Percentiles rank a stretch among this genome's conserved stretches.
Conservation (phyloP, 2,329 filamentous ascomycete species). For the Aspergillaceae sp. region DNA sequence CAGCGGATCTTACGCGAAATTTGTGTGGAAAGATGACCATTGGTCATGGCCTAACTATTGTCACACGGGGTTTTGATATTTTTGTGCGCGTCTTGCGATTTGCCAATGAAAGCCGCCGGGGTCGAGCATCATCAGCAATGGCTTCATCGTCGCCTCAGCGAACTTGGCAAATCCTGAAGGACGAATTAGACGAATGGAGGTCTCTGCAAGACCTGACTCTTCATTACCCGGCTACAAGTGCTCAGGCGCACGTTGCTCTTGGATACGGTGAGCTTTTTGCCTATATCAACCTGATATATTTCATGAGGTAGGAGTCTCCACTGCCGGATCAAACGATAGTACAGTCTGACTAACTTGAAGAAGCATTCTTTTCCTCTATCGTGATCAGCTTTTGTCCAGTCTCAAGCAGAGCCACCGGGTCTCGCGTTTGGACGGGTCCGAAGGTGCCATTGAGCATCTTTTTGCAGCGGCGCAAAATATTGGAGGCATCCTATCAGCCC, state of each 20-base stretch:
- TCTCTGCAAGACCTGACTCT: slow-evolving; percentile 26
- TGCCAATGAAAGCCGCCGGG: slow-evolving; percentile 28
- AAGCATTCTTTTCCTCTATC: slow-evolving; percentile 28
- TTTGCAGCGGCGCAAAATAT: slow-evolving; percentile 28
- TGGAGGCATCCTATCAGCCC: slow-evolving; percentile 19
- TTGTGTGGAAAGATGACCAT: slow-evolving; percentile 21
- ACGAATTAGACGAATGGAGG: slow-evolving; percentile 29
- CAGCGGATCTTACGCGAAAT: slow-evolving; percentile 18
- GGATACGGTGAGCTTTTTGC: slow-evolving; percentile 30
- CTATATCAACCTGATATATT: slow-evolving; percentile 31
- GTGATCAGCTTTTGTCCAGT: slow-evolving; percentile 26
- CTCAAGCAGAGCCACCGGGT: slow-evolving; percentile 14
- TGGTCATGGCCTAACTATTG: slow-evolving; percentile 26
- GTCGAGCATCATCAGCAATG: slow-evolving; percentile 11
- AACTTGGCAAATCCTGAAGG: slow-evolving; percentile 23
- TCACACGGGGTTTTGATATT: slow-evolving; percentile 30
- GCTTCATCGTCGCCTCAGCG: slow-evolving; percentile 9
- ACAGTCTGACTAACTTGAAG: background rate
- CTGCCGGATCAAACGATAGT: background rate
- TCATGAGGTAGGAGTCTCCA: slow-evolving; percentile 22
- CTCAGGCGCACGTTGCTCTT: slow-evolving; percentile 27
- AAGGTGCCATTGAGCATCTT: slow-evolving; percentile 21
- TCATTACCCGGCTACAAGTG: slow-evolving; percentile 25
- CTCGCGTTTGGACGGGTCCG: slow-evolving; percentile 6
- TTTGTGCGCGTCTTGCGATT: slow-evolving; percentile 30